Base-by-base conservation (phyloP, 108 stramenopile genomes). In the Mayamaea pseudoterrestris region DNA sequence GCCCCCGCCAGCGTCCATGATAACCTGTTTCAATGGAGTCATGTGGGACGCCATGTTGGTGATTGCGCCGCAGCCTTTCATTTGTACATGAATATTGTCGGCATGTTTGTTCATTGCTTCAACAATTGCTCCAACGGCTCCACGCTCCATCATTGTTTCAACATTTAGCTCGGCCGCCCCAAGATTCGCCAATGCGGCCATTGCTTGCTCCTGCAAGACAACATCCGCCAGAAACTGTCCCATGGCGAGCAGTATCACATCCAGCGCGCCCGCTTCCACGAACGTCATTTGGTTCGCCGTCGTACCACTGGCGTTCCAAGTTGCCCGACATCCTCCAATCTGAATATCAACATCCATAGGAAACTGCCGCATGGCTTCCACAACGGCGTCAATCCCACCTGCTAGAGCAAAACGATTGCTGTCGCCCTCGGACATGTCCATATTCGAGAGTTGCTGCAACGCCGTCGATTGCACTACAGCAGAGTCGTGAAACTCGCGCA, bases 181-280 rank as follows among this genome's bases (percentile, higher is more conserved):
- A n/a, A 85, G 42, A 61, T 78, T 85, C 52, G 76, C 68, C n/a
- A 85, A 29, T 0, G 74, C 58, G 25, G 68, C 52, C 1, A 80
- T 47, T 11, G 76, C 78, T 27, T 66, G 49, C 47, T 80, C 77
- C 42, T 80, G 74, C 13, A 85, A 34, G 22, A 62, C 63, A 18
- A 43, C 51, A 44, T 66, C 69, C 13, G 66, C 61, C 9, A 54
- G 17, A 49, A 73, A 75, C 3, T 36, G 14, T 9, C 59, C 56
- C 76, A 80, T 73, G 11, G 71, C 70, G 31, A 32, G 44, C n/a
- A 56, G 42, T 6, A 79, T 54, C 0, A 51, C 35, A 34, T 69
- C 71, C 13, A 75, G 12, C 5, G 63, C 66, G 13, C 76, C 76
- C 1, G 53, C 68, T 8, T 49, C 29, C 22, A 63, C 76, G 37